phyloP scores from a whole-genome alignment of 202 grass and related monocot species.

The Hordeum pubiflorum region DNA sequence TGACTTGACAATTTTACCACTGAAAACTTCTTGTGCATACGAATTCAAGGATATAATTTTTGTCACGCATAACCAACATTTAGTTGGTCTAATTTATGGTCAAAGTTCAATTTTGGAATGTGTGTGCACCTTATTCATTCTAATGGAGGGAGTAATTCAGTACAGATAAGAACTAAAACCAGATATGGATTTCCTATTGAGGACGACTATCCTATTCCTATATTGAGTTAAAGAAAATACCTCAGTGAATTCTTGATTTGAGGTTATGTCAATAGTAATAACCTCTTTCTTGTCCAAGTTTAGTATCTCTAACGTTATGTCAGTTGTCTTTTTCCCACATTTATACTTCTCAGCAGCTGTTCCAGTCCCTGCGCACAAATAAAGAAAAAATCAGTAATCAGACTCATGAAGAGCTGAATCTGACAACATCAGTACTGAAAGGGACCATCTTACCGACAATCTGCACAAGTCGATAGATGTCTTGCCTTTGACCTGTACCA shows the following conservation, averaged over 20 bases:
- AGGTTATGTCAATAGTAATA: conserved; percentile 95
- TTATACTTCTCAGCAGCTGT: conserved; percentile 71
- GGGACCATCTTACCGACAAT: conserved; percentile 74
- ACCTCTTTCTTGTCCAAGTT: conserved; percentile 91
- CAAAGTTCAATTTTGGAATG: too few species aligned
- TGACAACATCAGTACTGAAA: conserved; percentile 14
- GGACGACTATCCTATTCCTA: background rate
- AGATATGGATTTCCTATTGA: background rate
- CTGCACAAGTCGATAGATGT: conserved; percentile 92
- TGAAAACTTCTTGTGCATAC: too few species aligned
- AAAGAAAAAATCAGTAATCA: conserved; percentile 18
- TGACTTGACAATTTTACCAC: too few species aligned
- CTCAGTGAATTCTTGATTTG: conserved; percentile 98
- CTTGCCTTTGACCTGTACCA: conserved; percentile 77
- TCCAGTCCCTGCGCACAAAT: conserved; percentile 59
- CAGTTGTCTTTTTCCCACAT: conserved; percentile 84
- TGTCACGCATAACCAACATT: too few species aligned
- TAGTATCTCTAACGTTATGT: conserved; percentile 91
- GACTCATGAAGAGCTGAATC: conserved; percentile 16
- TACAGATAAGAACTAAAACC: conserved; percentile 7
- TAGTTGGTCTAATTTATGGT: too few species aligned
- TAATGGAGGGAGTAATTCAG: background rate
- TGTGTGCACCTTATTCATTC: too few species aligned
- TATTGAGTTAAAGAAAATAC: conserved; percentile 34
- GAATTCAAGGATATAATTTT: too few species aligned